Evolutionary conservation across 176 grass and related monocot genomes (phyloP).

Genomic region (Puya raimondii): DNA sequence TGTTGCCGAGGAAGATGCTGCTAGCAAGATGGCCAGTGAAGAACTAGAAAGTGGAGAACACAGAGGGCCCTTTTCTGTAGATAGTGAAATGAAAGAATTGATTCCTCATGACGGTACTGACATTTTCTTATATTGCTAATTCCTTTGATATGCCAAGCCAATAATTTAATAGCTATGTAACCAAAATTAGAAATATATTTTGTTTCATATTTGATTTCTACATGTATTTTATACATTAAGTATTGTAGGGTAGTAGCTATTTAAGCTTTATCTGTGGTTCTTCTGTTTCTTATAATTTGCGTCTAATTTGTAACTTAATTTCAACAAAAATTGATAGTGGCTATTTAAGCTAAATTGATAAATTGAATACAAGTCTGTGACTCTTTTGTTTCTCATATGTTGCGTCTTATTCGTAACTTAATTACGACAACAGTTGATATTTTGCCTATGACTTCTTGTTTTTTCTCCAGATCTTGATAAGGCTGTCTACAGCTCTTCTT

Average conservation of each 20-base stretch:
- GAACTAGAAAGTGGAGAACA: slow-evolving; percentile 21
- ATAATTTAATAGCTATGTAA: background rate
- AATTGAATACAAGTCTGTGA: too few species aligned
- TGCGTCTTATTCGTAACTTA: background rate
- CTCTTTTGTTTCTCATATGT: background rate
- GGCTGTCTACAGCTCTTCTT: slow-evolving; percentile 4
- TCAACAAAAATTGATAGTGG: too few species aligned
- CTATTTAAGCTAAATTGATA: too few species aligned
- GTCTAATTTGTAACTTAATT: background rate
- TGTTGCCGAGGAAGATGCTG: slow-evolving; percentile 89
- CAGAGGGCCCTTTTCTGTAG: slow-evolving; percentile 17
- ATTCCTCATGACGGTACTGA: slow-evolving; percentile 31
- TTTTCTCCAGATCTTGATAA: slow-evolving; percentile 25
- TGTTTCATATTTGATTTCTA: too few species aligned
- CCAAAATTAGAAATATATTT: background rate
- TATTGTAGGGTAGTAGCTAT: background rate
- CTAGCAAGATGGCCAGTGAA: slow-evolving; percentile 19
- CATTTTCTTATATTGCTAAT: background rate
- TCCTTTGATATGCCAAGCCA: background rate
- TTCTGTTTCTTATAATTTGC: background rate
- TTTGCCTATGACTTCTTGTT: slow-evolving; percentile 1
- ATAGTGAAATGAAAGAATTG: slow-evolving; percentile 48
- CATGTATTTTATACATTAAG: too few species aligned
- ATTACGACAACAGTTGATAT: background rate
- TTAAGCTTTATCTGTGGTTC: background rate